Base-by-base conservation (phyloP, 768 basidiomycete species). In the Russula brevipes region DNA sequence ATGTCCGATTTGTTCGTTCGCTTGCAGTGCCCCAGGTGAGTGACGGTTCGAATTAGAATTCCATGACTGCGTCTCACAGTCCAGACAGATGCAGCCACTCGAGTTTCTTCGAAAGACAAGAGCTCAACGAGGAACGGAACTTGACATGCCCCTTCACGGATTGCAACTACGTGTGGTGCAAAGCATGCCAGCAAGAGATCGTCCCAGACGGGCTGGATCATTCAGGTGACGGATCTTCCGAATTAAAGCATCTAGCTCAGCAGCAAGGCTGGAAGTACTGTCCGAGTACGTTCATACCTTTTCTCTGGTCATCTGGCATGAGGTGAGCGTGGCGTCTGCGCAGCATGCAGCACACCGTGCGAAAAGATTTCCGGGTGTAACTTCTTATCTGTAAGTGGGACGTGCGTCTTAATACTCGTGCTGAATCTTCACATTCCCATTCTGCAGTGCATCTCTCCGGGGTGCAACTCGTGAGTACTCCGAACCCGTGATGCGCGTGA, bases 301-400 rank as follows among this genome's bases (percentile, higher is more conserved):
- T 42, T 33, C 1, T 3, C n/a, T 46, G 17, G 3, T 14, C 11
- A 39, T 42, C 16, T 10, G 36, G 11, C 45, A 4, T n/a, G 4
- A 56, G 30, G 30, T n/a, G 4, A 56, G 30, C 7, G 8, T 38
- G 47, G 60, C 54, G 35, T 14, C 30, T 53, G n/a, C 11, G 4
- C 46, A 80, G 80, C 79, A 4, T 81, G 80, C 67, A 68, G 69
- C 44, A 81, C 82, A 6, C 79, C 82, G 1, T 78, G 82, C 33
- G 79, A 76, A 57, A 85, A 83, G 66, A 76, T 77, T 10, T 72
- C 72, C 12, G 84, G 85, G 0, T 85, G 84, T 57, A 80, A 84
- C 62, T 84, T 85, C 70, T 82, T 85, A 78, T 77, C 79, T 60
- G 84, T 83, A 39, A 74, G 82, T 67, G 1, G 39, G 59, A 57